These are phyloP conservation scores for Acorus gramineus DNA, from an alignment of 106 monocot genomes.

Conservation along the genomic window DNA sequence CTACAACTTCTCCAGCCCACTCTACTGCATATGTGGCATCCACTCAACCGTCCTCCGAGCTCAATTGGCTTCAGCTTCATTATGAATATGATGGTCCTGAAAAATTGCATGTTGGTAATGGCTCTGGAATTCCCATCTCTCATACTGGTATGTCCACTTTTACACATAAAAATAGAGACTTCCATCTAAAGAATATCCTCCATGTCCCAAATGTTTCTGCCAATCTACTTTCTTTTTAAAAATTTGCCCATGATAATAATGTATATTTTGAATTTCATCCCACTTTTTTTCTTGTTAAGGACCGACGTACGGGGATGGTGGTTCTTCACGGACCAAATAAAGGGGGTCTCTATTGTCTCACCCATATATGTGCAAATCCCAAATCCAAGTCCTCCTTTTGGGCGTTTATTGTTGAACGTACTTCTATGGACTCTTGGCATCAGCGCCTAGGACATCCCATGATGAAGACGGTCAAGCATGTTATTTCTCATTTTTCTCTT, in stretches of 20 bases:
- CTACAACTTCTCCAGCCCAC: not conserved
- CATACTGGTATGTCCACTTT: not conserved
- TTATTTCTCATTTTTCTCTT: not conserved
- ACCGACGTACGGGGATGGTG: not conserved
- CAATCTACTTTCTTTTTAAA: not conserved
- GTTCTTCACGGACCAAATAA: conserved; percentile 1
- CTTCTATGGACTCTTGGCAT: not conserved
- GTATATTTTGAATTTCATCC: conserved; percentile 1
- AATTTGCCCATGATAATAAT: conserved; percentile 4
- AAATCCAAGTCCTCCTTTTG: not conserved
- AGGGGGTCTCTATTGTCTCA: not conserved
- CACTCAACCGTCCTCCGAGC: not conserved
- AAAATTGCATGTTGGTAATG: not conserved
- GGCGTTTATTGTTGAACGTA: not conserved
- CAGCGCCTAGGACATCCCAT: not conserved
- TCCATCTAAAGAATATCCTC: not conserved
- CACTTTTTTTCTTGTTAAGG: conserved; percentile 2
- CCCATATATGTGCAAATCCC: no score
- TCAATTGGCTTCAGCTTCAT: not conserved
- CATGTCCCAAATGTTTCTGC: conserved; percentile 2
- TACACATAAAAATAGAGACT: not conserved
- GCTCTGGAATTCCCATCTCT: not conserved
- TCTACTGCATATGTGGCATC: not conserved
- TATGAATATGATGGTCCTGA: not conserved
- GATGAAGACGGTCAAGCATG: not conserved